phyloP scores from a whole-genome alignment of 805 yeast species.

The Kodamaea fukazawae region DNA sequence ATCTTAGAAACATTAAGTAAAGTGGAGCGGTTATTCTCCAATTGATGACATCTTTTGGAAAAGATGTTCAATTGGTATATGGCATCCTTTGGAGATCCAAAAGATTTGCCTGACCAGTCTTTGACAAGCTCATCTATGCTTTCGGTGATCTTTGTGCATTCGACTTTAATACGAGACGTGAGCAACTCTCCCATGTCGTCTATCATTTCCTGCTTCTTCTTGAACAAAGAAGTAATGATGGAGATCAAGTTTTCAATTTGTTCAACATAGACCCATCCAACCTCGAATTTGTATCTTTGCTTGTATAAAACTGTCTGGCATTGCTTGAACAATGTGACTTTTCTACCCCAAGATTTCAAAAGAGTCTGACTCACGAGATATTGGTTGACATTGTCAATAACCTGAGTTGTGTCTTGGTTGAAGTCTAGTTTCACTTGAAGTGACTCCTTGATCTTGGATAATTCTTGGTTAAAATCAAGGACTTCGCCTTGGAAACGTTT shows the following conservation, averaged over 20 bases:
- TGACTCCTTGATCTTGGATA: conserved; percentile 30
- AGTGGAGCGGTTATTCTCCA: conserved; percentile 17
- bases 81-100: conserved; percentile 48
- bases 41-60: conserved; percentile 14
- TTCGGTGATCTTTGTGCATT: conserved; percentile 34
- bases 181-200: conserved; percentile 43
- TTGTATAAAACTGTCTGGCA: conserved; percentile 41
- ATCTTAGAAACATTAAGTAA: conserved; percentile 19
- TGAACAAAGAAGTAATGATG: conserved; percentile 39
- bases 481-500: conserved; percentile 31
- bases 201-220: conserved; percentile 34
- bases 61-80: conserved; percentile 33
- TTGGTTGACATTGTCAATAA: conserved; percentile 39
- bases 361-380: conserved; percentile 12
- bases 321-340: conserved; percentile 5
- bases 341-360: conserved; percentile 18
- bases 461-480: conserved; percentile 23
- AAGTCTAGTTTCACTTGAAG: conserved; percentile 34
- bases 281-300: conserved; percentile 47
- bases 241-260: conserved; percentile 54
- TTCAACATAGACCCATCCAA: conserved; percentile 58
- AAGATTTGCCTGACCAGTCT: conserved; percentile 52
- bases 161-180: conserved; percentile 39
- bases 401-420: conserved; percentile 31
- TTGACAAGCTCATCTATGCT: conserved; percentile 25